These are phyloP conservation scores for Phascolomyces articulosus DNA, from an alignment of 371 early-diverging fungal genomes.

Conservation along the genomic window DNA sequence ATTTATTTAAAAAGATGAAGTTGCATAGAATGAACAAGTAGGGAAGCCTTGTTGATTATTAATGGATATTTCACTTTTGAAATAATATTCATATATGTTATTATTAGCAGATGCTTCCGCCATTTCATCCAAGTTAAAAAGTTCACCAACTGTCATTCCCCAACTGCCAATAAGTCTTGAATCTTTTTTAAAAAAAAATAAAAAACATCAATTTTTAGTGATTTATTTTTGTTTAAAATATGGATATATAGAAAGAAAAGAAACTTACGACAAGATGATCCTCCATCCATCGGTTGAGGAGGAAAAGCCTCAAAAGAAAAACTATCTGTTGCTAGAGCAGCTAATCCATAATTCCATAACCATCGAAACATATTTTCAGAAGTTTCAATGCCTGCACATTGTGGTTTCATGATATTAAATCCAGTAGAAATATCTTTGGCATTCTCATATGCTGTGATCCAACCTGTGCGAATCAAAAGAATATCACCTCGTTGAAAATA, in stretches of 20 bases:
- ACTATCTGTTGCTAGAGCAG: conserved; percentile 40
- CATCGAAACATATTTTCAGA: conserved; percentile 42
- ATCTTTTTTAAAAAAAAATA: conserved; percentile 17
- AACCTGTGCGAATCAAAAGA: conserved; percentile 44
- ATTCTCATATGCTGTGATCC: conserved; percentile 26
- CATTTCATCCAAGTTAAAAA: conserved; percentile 34
- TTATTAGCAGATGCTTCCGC: conserved; percentile 42
- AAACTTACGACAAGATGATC: conserved; percentile 31
- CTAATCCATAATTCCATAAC: conserved; percentile 50
- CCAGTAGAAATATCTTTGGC: not conserved
- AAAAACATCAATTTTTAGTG: no score
- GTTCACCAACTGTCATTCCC: conserved; percentile 45
- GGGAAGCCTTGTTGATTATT: no score
- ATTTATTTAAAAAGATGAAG: no score
- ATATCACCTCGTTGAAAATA: conserved; percentile 48
- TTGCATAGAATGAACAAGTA: no score
- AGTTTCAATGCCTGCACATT: conserved; percentile 34
- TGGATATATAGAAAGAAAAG: no score
- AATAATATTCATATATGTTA: conserved; percentile 35
- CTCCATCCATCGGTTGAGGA: conserved; percentile 6
- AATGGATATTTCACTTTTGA: conserved; percentile 21
- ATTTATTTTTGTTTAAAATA: no score
- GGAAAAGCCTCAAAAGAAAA: conserved; percentile 46
- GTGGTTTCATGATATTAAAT: conserved; percentile 18
- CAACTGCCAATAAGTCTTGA: conserved; percentile 33